Conservation (phyloP, 2,329 filamentous ascomycete species). For the Shiraia bambusicola region DNA sequence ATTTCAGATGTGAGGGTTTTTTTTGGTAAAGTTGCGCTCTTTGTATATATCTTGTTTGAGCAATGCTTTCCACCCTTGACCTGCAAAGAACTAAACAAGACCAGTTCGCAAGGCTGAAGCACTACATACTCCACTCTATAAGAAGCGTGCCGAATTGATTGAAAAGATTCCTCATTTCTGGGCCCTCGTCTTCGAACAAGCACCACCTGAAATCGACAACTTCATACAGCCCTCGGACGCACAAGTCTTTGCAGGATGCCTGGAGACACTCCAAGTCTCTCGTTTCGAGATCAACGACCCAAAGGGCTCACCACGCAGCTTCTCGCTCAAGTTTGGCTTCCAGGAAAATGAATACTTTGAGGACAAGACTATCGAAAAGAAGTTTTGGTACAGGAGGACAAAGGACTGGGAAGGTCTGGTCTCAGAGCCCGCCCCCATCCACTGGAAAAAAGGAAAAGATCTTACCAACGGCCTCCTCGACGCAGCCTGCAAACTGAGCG, state of each 20-base stretch:
- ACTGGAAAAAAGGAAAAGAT: conserved; percentile 76
- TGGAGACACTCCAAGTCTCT: conserved; percentile 70
- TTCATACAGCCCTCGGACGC: conserved; percentile 83
- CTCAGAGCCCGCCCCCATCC: conserved; percentile 83
- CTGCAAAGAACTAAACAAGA: neutral
- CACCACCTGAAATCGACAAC: conserved; percentile 81
- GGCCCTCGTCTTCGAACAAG: conserved; percentile 88
- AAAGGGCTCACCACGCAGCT: conserved; percentile 75
- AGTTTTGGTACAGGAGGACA: conserved; percentile 79
- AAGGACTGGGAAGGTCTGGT: conserved; percentile 75
- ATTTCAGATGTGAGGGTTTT: no score
- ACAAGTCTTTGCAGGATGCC: conserved; percentile 66
- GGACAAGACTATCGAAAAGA: conserved; percentile 79
- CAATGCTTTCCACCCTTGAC: neutral
- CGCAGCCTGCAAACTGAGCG: conserved; percentile 68
- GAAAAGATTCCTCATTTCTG: conserved; percentile 84
- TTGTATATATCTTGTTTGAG: neutral
- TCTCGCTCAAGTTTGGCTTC: conserved; percentile 74
- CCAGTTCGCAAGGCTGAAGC: conserved; percentile 72
- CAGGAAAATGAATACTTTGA: conserved; percentile 78
- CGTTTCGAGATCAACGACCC: conserved; percentile 75
- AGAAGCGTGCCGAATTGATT: conserved; percentile 71
- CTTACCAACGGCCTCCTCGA: conserved; percentile 77
- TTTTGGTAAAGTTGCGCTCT: no score
- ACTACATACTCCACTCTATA: conserved; percentile 70